Percentiles rank a stretch among this genome's conserved stretches.
Conservation (phyloP, 345 rosid species). For the Hypericum androsaemum region DNA sequence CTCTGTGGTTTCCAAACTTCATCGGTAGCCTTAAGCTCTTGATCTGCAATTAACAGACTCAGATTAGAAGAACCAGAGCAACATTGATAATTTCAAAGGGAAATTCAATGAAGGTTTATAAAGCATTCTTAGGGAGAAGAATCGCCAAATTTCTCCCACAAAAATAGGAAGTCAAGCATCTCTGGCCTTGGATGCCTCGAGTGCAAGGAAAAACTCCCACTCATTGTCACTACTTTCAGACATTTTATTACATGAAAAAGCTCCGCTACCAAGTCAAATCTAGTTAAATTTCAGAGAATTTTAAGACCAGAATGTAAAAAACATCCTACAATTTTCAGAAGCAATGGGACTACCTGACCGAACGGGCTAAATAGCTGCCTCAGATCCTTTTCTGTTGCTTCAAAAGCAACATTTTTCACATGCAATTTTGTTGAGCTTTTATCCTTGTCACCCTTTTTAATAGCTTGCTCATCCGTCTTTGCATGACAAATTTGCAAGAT, state of each 20-base stretch:
- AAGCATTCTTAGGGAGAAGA: too few species aligned
- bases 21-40: conserved; percentile 79
- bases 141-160: too few species aligned
- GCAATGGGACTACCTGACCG: conserved; percentile 58
- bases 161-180: too few species aligned
- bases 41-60: conserved; percentile 33
- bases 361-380: conserved; percentile 85
- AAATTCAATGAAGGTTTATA: too few species aligned
- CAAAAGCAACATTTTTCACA: conserved; percentile 85
- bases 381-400: conserved; percentile 86
- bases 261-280: too few species aligned
- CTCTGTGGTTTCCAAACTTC: conserved; percentile 69
- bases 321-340: not conserved
- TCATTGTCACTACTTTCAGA: too few species aligned
- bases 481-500: conserved; percentile 67
- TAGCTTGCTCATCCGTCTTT: conserved; percentile 50
- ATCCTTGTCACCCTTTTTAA: conserved; percentile 48
- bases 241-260: too few species aligned
- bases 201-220: too few species aligned
- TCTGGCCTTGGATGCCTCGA: too few species aligned
- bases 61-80: conserved; percentile 2
- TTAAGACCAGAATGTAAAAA: too few species aligned
- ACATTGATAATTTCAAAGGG: not conserved
- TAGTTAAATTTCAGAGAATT: too few species aligned
- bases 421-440: conserved; percentile 67